Conservation (phyloP, 108 stramenopile species). For the Chaetoceros tenuissimus region DNA sequence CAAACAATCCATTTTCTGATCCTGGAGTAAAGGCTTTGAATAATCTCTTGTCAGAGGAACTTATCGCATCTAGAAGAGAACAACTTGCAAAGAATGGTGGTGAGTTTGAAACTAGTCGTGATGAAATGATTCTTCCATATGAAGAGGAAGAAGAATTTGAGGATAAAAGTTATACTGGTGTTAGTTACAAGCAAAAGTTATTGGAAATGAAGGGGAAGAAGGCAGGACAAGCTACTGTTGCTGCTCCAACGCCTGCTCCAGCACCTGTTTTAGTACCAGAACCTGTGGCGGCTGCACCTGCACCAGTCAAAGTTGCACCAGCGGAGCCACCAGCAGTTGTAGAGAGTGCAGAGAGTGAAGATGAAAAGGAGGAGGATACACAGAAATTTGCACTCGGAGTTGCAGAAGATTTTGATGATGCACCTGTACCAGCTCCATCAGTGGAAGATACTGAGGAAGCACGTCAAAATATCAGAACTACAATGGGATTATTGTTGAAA, state of each 20-base stretch:
- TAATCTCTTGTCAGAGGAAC: conserved; percentile 15
- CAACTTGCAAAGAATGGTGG: conserved; percentile 20
- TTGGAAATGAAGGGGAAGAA: conserved; percentile 21
- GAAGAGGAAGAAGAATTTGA: conserved; percentile 8
- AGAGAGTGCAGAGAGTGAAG: background rate
- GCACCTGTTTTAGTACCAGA: conserved; percentile 5
- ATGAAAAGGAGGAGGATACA: no score
- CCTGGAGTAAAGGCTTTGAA: conserved; percentile 33
- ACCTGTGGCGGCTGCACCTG: background rate
- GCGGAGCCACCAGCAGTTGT: background rate
- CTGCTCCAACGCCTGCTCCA: conserved; percentile 11
- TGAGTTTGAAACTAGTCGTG: conserved; percentile 24
- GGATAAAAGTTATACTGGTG: conserved; percentile 13
- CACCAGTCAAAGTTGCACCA: conserved; percentile 1
- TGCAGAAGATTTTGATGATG: conserved; percentile 1
- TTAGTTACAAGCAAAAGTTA: conserved; percentile 61
- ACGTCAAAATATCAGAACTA: conserved; percentile 43
- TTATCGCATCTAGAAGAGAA: background rate
- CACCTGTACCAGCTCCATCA: conserved; percentile 10
- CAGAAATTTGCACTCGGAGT: background rate
- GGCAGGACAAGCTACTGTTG: conserved; percentile 6
- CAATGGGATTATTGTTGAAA: conserved; percentile 73
- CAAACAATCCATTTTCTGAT: conserved; percentile 62
- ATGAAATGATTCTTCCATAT: conserved; percentile 27
- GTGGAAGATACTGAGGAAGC: conserved; percentile 28